Conservation (phyloP, 805 yeast genomes). For the Lipomyces orientalis region DNA sequence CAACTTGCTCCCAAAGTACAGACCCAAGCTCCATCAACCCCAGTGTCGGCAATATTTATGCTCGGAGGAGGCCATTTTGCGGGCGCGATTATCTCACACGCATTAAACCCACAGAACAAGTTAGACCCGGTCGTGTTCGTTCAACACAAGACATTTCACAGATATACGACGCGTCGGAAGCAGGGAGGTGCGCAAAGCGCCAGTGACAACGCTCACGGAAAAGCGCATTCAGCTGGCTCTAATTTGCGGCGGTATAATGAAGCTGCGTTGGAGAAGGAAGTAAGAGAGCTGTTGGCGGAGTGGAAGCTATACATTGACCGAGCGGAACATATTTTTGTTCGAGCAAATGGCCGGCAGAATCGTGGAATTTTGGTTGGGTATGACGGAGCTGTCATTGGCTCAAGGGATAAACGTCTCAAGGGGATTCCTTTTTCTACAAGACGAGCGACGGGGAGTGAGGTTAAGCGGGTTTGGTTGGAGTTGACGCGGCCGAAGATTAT, state of each 20-base stretch:
- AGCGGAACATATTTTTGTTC: slow-evolving; percentile 74
- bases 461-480: slow-evolving; percentile 83
- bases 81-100: slow-evolving; percentile 86
- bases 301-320: slow-evolving; percentile 69
- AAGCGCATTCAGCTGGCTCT: slow-evolving; percentile 96
- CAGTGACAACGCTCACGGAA: slow-evolving; percentile 88
- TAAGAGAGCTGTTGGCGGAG: slow-evolving; percentile 64
- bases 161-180: slow-evolving; percentile 94
- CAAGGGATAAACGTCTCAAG: slow-evolving; percentile 66
- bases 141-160: slow-evolving; percentile 84
- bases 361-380: slow-evolving; percentile 70
- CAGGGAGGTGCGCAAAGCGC: slow-evolving; percentile 98
- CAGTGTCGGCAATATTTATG: slow-evolving; percentile 78
- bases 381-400: slow-evolving; percentile 58
- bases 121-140: slow-evolving; percentile 70
- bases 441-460: slow-evolving; percentile 80
- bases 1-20: slow-evolving; percentile 41
- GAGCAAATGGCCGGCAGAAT: slow-evolving; percentile 79
- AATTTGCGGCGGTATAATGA: slow-evolving; percentile 88
- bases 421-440: slow-evolving; percentile 87
- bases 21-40: slow-evolving; percentile 19
- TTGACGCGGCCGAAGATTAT: slow-evolving; percentile 63
- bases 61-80: slow-evolving; percentile 99
- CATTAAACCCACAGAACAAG: slow-evolving; percentile 54
- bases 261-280: slow-evolving; percentile 76